Evolutionary conservation across 176 grass and related monocot genomes (phyloP).

Genomic region (Sorghum bicolor): DNA sequence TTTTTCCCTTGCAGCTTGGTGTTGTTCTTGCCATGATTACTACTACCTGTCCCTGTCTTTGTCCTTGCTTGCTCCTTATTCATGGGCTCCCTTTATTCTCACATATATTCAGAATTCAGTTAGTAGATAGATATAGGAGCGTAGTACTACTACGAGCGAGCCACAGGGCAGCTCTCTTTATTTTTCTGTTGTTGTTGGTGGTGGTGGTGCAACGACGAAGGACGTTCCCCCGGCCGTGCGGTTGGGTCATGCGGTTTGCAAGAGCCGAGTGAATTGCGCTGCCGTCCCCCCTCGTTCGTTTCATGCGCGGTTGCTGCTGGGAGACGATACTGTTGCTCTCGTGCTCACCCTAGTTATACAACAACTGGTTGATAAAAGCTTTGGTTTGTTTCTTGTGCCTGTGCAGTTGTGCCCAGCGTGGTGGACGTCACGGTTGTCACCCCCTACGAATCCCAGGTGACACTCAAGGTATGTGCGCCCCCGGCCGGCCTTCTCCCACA

Average conservation of each 20-base stretch:
- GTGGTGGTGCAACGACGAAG: background rate
- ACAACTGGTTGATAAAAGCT: background rate
- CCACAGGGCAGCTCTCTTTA: too few relatives aligned
- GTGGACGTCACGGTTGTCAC: conserved; percentile 71
- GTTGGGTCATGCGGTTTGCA: conserved; percentile 55
- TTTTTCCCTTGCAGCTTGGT: background rate
- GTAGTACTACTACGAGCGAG: background rate
- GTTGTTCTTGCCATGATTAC: background rate
- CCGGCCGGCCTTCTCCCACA: background rate
- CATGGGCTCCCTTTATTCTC: background rate
- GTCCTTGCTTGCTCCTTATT: too few relatives aligned
- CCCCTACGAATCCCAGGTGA: conserved; percentile 77
- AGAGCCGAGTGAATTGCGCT: conserved; percentile 19
- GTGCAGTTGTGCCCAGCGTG: conserved; percentile 68
- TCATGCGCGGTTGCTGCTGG: background rate
- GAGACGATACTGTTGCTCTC: background rate
- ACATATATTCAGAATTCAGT: background rate
- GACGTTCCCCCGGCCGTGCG: background rate
- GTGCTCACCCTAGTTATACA: background rate
- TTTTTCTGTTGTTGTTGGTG: background rate
- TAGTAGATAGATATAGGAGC: background rate
- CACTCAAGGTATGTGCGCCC: conserved; percentile 72
- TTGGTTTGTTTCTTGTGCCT: background rate
- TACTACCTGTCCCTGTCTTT: too few relatives aligned
- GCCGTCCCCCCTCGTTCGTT: background rate